Percentiles rank a stretch among this genome's conserved stretches.
Evolutionary conservation across 2,329 filamentous ascomycete genomes (phyloP).

Genomic region (Catunica adiposa): DNA sequence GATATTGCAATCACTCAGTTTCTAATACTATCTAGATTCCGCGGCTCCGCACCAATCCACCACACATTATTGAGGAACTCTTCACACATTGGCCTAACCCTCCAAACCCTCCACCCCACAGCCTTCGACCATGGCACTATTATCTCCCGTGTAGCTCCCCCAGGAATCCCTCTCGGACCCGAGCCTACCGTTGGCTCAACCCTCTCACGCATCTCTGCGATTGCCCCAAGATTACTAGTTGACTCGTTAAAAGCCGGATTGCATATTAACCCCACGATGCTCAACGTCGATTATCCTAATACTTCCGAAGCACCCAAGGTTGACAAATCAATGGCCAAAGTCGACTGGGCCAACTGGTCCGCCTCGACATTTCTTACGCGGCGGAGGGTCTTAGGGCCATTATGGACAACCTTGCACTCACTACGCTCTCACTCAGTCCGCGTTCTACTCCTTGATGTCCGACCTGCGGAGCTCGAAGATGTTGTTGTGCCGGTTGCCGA

Average conservation of each 20-base stretch:
- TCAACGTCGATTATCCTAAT: neutral
- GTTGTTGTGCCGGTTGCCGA: neutral
- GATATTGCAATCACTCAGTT: neutral
- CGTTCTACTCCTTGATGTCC: conserved; percentile 3
- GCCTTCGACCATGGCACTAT: conserved; percentile 67
- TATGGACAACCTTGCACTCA: conserved; percentile 38
- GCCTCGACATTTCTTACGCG: conserved; percentile 34
- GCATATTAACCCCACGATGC: conserved; percentile 41
- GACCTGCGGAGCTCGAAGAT: neutral
- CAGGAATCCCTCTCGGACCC: conserved; percentile 35
- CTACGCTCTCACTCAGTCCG: neutral
- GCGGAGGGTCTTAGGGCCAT: conserved; percentile 43
- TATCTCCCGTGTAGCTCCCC: conserved; percentile 49
- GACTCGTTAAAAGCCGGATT: conserved; percentile 42
- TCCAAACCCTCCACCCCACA: conserved; percentile 69
- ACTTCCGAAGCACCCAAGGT: conserved; percentile 55
- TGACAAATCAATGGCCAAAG: conserved; percentile 40
- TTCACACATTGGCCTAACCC: conserved; percentile 52
- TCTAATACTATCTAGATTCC: conserved; percentile 36
- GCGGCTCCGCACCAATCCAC: conserved; percentile 73
- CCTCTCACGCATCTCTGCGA: conserved; percentile 35
- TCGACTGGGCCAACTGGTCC: conserved; percentile 42
- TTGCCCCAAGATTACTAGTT: conserved; percentile 57
- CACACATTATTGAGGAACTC: conserved; percentile 56
- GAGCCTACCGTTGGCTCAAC: conserved; percentile 28